Conservation (phyloP, 2,329 filamentous ascomycete species). For the Talaromyces verruculosus region DNA sequence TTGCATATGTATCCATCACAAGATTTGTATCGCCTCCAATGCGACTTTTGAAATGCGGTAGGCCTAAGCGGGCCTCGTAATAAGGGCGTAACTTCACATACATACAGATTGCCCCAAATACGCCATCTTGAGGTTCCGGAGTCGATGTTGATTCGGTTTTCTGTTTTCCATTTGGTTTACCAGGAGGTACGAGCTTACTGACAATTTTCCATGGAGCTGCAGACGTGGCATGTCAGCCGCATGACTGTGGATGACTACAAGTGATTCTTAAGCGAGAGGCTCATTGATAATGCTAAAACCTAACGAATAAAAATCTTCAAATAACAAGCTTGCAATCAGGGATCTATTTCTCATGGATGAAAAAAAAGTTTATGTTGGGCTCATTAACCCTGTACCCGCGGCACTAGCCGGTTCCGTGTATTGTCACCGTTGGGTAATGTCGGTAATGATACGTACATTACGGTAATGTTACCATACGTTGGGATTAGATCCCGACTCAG, state of each 20-base stretch:
- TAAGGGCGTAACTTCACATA: not conserved
- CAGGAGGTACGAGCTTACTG: not conserved
- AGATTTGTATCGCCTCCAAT: not conserved
- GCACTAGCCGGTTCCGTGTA: not conserved
- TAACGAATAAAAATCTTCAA: slow-evolving; percentile 12
- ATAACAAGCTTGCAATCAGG: not conserved
- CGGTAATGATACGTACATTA: not conserved
- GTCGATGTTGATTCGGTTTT: not conserved
- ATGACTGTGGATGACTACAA: not conserved
- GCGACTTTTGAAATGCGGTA: slow-evolving; percentile 3
- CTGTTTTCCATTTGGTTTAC: not conserved
- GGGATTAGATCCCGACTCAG: not conserved
- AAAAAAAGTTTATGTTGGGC: not conserved
- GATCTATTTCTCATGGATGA: not conserved
- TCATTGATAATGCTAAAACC: slow-evolving; percentile 6
- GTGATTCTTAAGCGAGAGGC: not conserved
- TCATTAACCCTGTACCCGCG: not conserved
- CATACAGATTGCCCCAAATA: not conserved
- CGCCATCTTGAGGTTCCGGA: not conserved
- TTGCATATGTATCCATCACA: not conserved
- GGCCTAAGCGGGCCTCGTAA: not conserved
- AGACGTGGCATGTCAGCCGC: slow-evolving; percentile 2
- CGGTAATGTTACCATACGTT: not conserved
- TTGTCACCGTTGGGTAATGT: not conserved
- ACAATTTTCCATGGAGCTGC: not conserved